phyloP scores from a whole-genome alignment of 2,329 filamentous ascomycete genomes.

The Nothophaeocryptopus gaeumannii region DNA sequence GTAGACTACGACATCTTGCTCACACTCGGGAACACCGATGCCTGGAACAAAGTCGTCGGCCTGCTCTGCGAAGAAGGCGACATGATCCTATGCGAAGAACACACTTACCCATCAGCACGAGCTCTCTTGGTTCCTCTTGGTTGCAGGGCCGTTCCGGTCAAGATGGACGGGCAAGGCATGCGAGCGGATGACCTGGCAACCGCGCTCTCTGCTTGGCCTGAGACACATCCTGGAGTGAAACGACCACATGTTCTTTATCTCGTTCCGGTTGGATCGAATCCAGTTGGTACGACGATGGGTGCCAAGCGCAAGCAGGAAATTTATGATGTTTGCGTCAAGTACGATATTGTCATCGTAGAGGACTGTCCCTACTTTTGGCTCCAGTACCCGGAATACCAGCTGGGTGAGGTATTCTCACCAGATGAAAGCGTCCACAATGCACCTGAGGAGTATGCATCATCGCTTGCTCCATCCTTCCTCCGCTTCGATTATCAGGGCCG shows the following conservation, averaged over 20 bases:
- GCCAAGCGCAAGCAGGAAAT: slow-evolving; percentile 2
- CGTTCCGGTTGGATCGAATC: slow-evolving; percentile 2
- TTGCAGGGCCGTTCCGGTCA: slow-evolving; percentile 2
- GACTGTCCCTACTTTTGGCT: slow-evolving; percentile 4
- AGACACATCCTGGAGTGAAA: not conserved
- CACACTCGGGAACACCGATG: slow-evolving; percentile 2
- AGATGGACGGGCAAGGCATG: slow-evolving; percentile 6
- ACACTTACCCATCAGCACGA: slow-evolving; percentile 4
- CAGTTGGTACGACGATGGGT: slow-evolving; percentile 1
- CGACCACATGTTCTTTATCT: slow-evolving; percentile 5
- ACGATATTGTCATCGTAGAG: slow-evolving; percentile 4
- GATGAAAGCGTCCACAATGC: not conserved
- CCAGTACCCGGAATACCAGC: slow-evolving; percentile 3
- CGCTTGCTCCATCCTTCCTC: slow-evolving; percentile 3
- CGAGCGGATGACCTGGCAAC: slow-evolving; percentile 1
- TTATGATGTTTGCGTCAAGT: slow-evolving; percentile 3
- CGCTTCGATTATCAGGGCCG: slow-evolving; percentile 1
- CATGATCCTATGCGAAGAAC: slow-evolving; percentile 2
- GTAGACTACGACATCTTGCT: slow-evolving; percentile 5
- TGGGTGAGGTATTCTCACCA: not conserved
- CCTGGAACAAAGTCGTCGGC: slow-evolving; percentile 4
- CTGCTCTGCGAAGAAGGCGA: slow-evolving; percentile 4
- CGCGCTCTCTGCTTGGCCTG: not conserved
- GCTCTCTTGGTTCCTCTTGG: slow-evolving; percentile 6
- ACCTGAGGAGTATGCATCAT: not conserved